phyloP scores from a whole-genome alignment of 805 yeast species.

The Cyberlindnera nakhonratchasimensis region DNA sequence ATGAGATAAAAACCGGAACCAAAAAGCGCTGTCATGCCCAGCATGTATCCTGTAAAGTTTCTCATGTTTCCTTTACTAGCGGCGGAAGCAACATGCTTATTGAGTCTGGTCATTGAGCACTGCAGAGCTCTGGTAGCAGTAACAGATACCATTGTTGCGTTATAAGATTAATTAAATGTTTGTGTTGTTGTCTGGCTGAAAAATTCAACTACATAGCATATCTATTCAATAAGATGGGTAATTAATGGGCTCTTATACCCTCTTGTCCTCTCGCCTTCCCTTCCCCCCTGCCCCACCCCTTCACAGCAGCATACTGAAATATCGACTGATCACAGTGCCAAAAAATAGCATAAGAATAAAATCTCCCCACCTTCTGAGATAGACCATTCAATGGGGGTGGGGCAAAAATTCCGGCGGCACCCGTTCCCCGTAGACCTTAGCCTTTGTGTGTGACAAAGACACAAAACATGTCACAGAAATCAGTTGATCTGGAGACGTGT shows the following conservation, averaged over 20 bases:
- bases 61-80: slow-evolving; percentile 8
- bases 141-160: slow-evolving; percentile 24
- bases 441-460: too few species aligned
- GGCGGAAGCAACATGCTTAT: slow-evolving; percentile 17
- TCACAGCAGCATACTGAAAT: background rate
- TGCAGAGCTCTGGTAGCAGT: slow-evolving; percentile 24
- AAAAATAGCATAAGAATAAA: background rate
- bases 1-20: slow-evolving; percentile 18
- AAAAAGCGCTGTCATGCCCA: slow-evolving; percentile 21
- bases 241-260: background rate
- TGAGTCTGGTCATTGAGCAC: slow-evolving; percentile 22
- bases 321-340: background rate
- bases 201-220: too few species aligned
- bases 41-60: slow-evolving; percentile 19
- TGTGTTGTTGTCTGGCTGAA: too few species aligned
- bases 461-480: slow-evolving; percentile 2
- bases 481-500: slow-evolving; percentile 4
- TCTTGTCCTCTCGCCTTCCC: too few species aligned
- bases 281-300: too few species aligned
- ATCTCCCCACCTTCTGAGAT: slow-evolving; percentile 2
- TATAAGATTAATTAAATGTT: background rate
- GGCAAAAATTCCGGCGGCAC: background rate
- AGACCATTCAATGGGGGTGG: background rate
- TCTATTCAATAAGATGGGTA: background rate
- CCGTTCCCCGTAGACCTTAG: too few species aligned